Evolutionary conservation across 2,329 filamentous ascomycete species (phyloP), one percentile per base, ranked within the genome.

Genomic region (Amauroascus niger): DNA sequence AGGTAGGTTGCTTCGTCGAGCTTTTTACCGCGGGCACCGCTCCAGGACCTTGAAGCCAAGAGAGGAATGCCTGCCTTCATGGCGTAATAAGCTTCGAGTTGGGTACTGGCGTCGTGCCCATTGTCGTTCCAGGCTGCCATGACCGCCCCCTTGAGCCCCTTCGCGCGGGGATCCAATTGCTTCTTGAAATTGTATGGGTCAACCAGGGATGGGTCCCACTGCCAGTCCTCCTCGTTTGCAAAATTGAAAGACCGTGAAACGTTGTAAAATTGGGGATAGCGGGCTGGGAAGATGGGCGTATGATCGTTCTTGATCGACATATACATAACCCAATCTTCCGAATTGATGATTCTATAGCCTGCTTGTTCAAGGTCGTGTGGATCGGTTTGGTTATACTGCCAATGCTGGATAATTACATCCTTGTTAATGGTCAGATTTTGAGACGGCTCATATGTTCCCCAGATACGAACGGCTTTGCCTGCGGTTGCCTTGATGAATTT

Each of bases 61-160:
- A 76, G 73, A 0, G 77, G 75, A 16, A 79, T 71, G 0, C 74
- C 74, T n/a, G 74, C 57, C 72, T 67, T 64, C 40, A 76, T 75
- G 1, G 75, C 69, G 56, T 78, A 78, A 57, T 77, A 80, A 0
- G 74, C 70, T 60, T 80, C 77, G 1, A 74, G 70, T 54, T 76
- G 76, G 0, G 74, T 74, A 0, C 73, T 72, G 2, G 76, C 72
- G 56, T 79, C 78, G 0, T 73, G 67, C 1, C 77, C 77, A 48
- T 75, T 78, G 57, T 80, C 77, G 54, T 79, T 79, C 78, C 78
- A 79, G 3, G 76, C 63, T 1, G 78, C 72, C 2, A 71, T 67
- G 26, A 80, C 71, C 22, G 75, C 70, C 0, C 78, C 78, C 2
- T 75, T 67, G 1, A 79, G 69, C 1, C 66, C 64, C 0, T 71